phyloP scores from a whole-genome alignment of 1,284 basidiomycete species.

The Marasmius oreades region DNA sequence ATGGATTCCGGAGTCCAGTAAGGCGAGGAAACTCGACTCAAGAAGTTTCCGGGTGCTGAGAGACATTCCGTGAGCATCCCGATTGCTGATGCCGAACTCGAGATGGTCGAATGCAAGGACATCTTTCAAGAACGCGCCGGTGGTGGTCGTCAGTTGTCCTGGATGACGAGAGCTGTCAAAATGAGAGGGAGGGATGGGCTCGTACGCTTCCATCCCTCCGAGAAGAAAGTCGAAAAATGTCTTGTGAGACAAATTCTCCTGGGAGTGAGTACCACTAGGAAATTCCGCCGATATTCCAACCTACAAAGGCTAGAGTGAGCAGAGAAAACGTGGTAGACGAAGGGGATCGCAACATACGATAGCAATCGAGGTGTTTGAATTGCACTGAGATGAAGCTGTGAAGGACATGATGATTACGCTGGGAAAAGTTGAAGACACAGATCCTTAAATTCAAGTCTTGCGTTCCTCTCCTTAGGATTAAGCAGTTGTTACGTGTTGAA shows the following conservation, averaged over 20 bases:
- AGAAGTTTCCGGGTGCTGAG: slow-evolving; percentile 28
- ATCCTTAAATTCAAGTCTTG: too few species aligned
- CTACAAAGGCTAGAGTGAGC: slow-evolving; percentile 9
- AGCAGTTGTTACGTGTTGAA: too few species aligned
- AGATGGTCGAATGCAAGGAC: slow-evolving; percentile 27
- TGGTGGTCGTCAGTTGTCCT: slow-evolving; percentile 21
- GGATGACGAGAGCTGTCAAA: slow-evolving; percentile 17
- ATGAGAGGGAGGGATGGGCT: slow-evolving; percentile 22
- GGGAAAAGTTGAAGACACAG: too few species aligned
- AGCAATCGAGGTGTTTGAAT: too few species aligned
- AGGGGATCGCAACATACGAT: too few species aligned
- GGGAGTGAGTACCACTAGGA: slow-evolving; percentile 21
- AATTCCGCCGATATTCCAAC: slow-evolving; percentile 31
- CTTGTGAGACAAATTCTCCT: slow-evolving; percentile 25
- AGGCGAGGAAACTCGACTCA: slow-evolving; percentile 28
- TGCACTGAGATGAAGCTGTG: too few species aligned
- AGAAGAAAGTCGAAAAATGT: slow-evolving; percentile 28
- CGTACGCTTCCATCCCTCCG: slow-evolving; percentile 25
- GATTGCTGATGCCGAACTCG: slow-evolving; percentile 30
- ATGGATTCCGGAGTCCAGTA: slow-evolving; percentile 35
- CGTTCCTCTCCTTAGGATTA: too few species aligned
- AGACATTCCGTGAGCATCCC: slow-evolving; percentile 23
- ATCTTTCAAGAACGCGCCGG: slow-evolving; percentile 31
- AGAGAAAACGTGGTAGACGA: not conserved
- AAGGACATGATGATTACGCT: too few species aligned